These are phyloP conservation scores for Vaccinium darrowii DNA, from an alignment of 148 eudicot genomes.

Conservation along the genomic window DNA sequence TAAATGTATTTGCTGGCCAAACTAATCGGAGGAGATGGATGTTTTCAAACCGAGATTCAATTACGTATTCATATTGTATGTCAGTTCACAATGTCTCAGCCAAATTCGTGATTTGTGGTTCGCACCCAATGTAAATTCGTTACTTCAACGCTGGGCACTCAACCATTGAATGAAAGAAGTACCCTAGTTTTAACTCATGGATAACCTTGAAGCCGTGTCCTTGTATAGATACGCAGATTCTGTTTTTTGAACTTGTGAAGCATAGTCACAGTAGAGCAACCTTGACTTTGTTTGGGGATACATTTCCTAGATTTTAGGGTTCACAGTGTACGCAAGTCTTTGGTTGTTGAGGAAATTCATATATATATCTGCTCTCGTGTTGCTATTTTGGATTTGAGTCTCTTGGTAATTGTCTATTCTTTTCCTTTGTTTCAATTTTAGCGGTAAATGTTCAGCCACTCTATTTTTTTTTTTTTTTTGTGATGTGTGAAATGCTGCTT, in stretches of 20 bases:
- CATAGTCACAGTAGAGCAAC: background rate
- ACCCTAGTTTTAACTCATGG: background rate
- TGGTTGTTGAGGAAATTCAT: background rate
- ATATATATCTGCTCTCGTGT: background rate
- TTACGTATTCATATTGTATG: background rate
- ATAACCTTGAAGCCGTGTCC: background rate
- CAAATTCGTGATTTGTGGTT: background rate
- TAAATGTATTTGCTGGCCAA: background rate
- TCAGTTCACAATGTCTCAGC: background rate
- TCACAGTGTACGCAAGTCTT: background rate
- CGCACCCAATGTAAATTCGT: background rate
- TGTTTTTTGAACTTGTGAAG: background rate
- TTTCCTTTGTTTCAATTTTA: slow-evolving; percentile 1
- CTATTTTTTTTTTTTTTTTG: background rate
- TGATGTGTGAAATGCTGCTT: background rate
- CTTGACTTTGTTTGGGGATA: background rate
- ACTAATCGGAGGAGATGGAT: background rate
- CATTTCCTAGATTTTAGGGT: background rate
- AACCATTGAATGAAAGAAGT: background rate
- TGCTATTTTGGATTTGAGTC: background rate
- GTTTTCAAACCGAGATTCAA: background rate
- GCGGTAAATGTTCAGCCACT: background rate
- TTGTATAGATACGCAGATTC: background rate
- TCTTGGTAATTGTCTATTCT: background rate
- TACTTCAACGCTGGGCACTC: background rate